Base-by-base conservation (phyloP, 2,329 filamentous ascomycete genomes). In the Diaporthe nobilis region DNA sequence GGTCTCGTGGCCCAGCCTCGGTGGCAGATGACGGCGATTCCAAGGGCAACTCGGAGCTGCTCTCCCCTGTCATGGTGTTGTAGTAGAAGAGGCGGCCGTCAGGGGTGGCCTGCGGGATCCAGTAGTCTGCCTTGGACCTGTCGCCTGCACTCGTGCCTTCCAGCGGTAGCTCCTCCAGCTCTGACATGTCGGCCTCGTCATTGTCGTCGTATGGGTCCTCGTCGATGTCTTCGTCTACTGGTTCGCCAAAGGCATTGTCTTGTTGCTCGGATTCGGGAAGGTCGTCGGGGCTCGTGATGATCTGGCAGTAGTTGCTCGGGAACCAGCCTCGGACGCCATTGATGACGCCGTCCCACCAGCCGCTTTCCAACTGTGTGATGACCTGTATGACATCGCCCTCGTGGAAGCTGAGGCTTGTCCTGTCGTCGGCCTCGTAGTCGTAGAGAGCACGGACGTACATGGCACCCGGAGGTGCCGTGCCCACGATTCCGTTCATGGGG, bases 271-370 rank as follows among this genome's bases (percentile, higher is more conserved):
- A 86, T 72, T 94, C 92, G 57, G 90, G 89, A 42, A 93, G 88
- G 77, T 97, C 94, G 80, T 95, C 93, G 70, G 93, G 90, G 80
- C 92, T 92, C 76, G 92, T 91, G 80, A 98, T 94, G 78, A 97
- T 92, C 79, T 95, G 93, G 87, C 97, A 98, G 86, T 99, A 99
- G 85, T 99, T 99, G 88, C 96, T 98, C 51, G 97, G 97, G 84
- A 99, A 99, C 97, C 97, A 99, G 83, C 97, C 97, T 83, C 97
- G 93, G 80, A 98, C 94, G 76, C 96, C 95, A 82, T 98, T 97
- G 83, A 99, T 98, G 74, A 99, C 95, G 67, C 97, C 97, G 86
- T 99, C 97, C 97, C 97, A 99, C 97, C 97, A 99, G 74, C 97
- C 97, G 81, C 96, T 98, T 85, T 99, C 97, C 75, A 98, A 90